Percentiles rank a stretch among this genome's conserved stretches.
Evolutionary conservation across 179 eudicot species (phyloP).

Genomic region (Actinidia arguta): DNA sequence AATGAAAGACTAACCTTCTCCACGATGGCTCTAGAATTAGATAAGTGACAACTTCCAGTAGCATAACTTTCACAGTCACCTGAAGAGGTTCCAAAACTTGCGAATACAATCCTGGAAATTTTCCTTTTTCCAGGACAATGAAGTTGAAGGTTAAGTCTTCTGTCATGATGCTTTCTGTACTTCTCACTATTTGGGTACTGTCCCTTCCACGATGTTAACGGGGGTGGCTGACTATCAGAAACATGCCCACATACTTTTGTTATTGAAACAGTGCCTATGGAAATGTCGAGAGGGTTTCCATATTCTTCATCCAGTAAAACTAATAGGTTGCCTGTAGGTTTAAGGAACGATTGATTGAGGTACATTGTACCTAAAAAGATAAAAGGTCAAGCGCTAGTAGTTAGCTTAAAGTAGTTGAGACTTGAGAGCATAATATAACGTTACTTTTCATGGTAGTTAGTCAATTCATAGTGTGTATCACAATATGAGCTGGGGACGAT

Average conservation of each 20-base stretch:
- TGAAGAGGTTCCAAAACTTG: conserved; percentile 48
- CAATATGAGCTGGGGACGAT: neutral
- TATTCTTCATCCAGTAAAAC: conserved; percentile 65
- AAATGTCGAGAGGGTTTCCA: conserved; percentile 54
- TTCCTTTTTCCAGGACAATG: conserved; percentile 32
- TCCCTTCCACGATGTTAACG: conserved; percentile 32
- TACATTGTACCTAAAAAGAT: conserved; percentile 53
- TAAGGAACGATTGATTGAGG: conserved; percentile 72
- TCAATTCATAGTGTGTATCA: neutral
- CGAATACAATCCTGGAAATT: conserved; percentile 42
- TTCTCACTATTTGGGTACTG: neutral
- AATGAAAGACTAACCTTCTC: conserved; percentile 32
- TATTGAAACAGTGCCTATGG: conserved; percentile 45
- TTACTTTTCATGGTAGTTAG: neutral
- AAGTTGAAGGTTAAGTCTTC: conserved; percentile 38
- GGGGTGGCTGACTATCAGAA: conserved; percentile 41
- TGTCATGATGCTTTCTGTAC: conserved; percentile 13
- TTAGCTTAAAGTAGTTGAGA: neutral
- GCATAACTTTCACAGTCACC: conserved; percentile 42
- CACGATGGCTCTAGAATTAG: conserved; percentile 34
- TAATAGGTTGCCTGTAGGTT: conserved; percentile 46
- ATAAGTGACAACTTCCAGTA: conserved; percentile 45
- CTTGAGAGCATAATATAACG: neutral
- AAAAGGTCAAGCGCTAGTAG: neutral
- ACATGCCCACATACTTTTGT: conserved; percentile 42